phyloP scores from a whole-genome alignment of 2,329 filamentous ascomycete species.

The Elsinoe ampelina region DNA sequence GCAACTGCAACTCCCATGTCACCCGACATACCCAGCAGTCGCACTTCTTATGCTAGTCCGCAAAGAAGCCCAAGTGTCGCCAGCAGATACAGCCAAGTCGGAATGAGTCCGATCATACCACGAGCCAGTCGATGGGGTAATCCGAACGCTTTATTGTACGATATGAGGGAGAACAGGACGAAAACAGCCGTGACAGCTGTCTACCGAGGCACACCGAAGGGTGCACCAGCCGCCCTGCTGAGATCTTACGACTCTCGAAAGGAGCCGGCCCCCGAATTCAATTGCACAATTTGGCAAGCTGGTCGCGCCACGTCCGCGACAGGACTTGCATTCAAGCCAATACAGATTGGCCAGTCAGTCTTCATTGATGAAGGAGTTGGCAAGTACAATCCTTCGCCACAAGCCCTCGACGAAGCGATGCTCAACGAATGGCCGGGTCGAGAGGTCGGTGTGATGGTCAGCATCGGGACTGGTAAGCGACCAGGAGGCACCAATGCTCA shows the following conservation, averaged over 20 bases:
- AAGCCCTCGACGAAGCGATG: conserved; percentile 79
- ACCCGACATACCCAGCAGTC: conserved; percentile 35
- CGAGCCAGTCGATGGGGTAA: conserved; percentile 60
- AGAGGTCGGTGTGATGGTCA: conserved; percentile 85
- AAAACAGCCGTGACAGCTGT: conserved; percentile 78
- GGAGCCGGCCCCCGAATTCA: conserved; percentile 76
- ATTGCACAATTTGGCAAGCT: conserved; percentile 95
- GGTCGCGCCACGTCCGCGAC: conserved; percentile 89
- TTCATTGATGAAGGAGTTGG: conserved; percentile 91
- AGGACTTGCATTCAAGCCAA: conserved; percentile 88
- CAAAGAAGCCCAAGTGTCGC: conserved; percentile 66
- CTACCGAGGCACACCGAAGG: conserved; percentile 65
- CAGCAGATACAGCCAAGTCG: conserved; percentile 74
- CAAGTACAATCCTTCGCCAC: conserved; percentile 82
- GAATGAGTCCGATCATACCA: conserved; percentile 50
- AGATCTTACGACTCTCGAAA: conserved; percentile 92
- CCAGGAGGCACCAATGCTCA: conserved; percentile 59
- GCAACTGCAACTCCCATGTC: conserved; percentile 41
- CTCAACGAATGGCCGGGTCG: conserved; percentile 92
- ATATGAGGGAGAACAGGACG: conserved; percentile 64
- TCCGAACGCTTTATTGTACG: conserved; percentile 79
- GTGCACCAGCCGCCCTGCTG: conserved; percentile 46
- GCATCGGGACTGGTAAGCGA: conserved; percentile 86
- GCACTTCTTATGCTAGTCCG: conserved; percentile 23
- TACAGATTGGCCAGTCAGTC: conserved; percentile 82